A percentile compares a stretch with the other conserved stretches of the same genome.
Conservation (phyloP, 2,329 filamentous ascomycete genomes). For the Akanthomyces lecanii region DNA sequence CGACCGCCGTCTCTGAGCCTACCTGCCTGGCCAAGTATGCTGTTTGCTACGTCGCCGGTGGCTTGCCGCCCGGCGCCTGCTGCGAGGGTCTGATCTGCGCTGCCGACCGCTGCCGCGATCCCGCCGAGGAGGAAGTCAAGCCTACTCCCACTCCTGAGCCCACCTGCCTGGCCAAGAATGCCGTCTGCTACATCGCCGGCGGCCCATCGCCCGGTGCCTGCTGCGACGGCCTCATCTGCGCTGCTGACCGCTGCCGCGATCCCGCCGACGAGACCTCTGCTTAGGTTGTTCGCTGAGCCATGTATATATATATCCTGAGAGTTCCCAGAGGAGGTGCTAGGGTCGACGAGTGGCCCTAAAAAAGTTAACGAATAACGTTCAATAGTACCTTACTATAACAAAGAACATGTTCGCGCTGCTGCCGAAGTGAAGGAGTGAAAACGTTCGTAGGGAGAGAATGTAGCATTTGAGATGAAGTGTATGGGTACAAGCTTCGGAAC, state of each 20-base stretch:
- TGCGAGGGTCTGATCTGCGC: slow-evolving; percentile 5
- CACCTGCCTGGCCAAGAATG: slow-evolving; percentile 2
- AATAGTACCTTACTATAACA: neutral
- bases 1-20: neutral
- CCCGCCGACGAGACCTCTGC: slow-evolving; percentile 5
- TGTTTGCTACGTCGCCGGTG: slow-evolving; percentile 3
- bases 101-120: slow-evolving; percentile 7
- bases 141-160: neutral
- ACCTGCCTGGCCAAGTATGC: slow-evolving; percentile 5
- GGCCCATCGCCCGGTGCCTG: neutral
- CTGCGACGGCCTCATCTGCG: slow-evolving; percentile 4
- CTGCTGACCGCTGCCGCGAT: slow-evolving; percentile 6
- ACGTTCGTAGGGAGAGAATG: no score
- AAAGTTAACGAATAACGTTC: neutral
- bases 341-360: neutral
- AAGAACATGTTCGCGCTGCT: neutral
- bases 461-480: no score
- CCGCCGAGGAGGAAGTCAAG: neutral
- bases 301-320: neutral
- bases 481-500: no score
- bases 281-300: neutral
- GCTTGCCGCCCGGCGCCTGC: neutral
- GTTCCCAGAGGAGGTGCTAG: neutral
- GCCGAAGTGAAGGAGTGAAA: neutral
- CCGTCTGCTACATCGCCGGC: slow-evolving; percentile 4